Percentiles rank a stretch among this genome's conserved stretches.
phyloP scores from a whole-genome alignment of 306 rosid species.

The Betula pendula region DNA sequence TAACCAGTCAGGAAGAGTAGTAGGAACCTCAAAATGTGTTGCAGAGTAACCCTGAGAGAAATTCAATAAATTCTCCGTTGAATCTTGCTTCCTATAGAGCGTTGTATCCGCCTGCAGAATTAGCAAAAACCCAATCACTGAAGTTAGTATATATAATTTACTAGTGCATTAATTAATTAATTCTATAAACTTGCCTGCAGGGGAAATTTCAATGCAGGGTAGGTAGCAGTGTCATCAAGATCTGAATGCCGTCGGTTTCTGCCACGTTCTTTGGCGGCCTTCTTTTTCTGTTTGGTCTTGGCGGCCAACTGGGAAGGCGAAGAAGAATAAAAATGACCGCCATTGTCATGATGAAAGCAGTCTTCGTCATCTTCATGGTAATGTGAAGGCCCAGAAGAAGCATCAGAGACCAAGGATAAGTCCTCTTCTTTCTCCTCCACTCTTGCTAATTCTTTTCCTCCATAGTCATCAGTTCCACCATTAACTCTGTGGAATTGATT shows the following conservation, averaged over 20 bases:
- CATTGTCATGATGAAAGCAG: constrained; percentile 37
- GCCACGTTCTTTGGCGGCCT: constrained; percentile 44
- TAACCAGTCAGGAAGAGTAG: constrained; percentile 5
- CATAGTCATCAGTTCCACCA: constrained; percentile 22
- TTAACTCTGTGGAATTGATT: constrained; percentile 30
- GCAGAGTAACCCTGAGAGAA: constrained; percentile 66
- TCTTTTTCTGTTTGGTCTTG: constrained; percentile 40
- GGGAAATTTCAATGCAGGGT: constrained; percentile 46
- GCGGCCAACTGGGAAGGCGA: constrained; percentile 28
- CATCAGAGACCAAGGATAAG: constrained; percentile 89
- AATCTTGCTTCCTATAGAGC: constrained; percentile 45
- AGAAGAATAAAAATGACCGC: constrained; percentile 29
- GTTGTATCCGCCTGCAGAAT: constrained; percentile 45
- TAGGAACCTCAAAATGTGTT: constrained; percentile 54
- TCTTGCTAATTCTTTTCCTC: constrained; percentile 27
- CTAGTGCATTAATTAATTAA: no score
- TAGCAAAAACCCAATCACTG: constrained; percentile 20
- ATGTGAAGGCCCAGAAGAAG: constrained; percentile 91
- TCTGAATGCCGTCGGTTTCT: constrained; percentile 44
- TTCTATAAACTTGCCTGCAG: constrained; percentile 45
- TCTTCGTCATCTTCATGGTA: constrained; percentile 43
- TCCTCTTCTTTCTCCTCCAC: constrained; percentile 46
- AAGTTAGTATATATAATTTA: no score
- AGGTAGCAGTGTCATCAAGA: constrained; percentile 96
- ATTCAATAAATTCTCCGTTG: constrained; percentile 43